Conservation (phyloP, 78 protist species). For the Monocercomonoides exilis region DNA sequence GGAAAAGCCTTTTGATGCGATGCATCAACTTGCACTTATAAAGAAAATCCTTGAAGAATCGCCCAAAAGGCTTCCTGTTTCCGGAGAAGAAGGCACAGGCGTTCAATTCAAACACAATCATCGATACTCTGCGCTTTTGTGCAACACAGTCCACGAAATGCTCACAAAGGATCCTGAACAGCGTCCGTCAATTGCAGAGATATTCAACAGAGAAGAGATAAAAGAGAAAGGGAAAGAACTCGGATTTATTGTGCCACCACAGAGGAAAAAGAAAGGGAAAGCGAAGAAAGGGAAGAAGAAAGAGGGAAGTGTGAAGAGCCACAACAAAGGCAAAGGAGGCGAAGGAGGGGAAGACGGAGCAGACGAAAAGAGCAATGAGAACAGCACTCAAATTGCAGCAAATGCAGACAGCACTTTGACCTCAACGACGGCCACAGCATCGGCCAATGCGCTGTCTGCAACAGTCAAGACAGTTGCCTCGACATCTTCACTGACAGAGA, state of each 20-base stretch:
- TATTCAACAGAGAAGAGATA: too few species aligned
- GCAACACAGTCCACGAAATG: not conserved
- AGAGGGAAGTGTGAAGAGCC: not conserved
- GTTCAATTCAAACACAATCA: not conserved
- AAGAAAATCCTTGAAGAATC: not conserved
- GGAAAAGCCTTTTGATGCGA: not conserved
- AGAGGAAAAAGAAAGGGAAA: not conserved
- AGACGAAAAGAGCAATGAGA: not conserved
- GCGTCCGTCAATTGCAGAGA: not conserved
- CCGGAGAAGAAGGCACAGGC: not conserved
- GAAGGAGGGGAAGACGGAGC: not conserved
- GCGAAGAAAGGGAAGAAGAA: not conserved
- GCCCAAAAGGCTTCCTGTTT: not conserved
- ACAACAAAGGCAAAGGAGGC: not conserved
- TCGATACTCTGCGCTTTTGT: not conserved
- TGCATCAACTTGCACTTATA: not conserved
- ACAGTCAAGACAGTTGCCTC: too few species aligned
- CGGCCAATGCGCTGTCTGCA: too few species aligned
- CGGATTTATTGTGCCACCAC: not conserved
- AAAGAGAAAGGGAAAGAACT: not conserved
- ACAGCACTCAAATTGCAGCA: too few species aligned
- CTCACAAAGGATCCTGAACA: not conserved
- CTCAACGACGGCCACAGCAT: too few species aligned
- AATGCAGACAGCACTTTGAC: too few species aligned
- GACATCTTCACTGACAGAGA: too few species aligned